These are phyloP conservation scores for Haplosporangium gracile DNA, from an alignment of 192 early-diverging fungal species.

Conservation along the genomic window DNA sequence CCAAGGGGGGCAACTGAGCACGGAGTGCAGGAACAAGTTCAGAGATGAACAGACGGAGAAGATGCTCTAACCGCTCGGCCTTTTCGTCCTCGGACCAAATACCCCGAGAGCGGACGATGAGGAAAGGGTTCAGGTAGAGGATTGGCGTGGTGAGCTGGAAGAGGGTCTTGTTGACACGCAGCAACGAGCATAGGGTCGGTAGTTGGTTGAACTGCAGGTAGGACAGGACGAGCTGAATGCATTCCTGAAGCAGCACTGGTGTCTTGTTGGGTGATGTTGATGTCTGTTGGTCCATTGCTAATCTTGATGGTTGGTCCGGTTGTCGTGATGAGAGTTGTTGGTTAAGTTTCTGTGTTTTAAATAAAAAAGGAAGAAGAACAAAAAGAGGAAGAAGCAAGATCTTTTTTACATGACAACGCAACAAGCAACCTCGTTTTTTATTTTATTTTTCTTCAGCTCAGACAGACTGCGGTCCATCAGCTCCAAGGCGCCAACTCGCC, in stretches of 20 bases:
- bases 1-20: constrained; percentile 15
- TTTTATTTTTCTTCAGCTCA: neutral
- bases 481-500: neutral
- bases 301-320: neutral
- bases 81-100: constrained; percentile 18
- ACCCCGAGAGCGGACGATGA: constrained; percentile 13
- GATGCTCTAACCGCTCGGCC: constrained; percentile 6
- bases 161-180: constrained; percentile 44
- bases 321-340: too few species aligned
- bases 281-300: neutral
- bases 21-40: constrained; percentile 31
- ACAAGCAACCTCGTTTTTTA: too few species aligned
- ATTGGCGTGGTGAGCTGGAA: constrained; percentile 32
- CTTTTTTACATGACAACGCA: neutral
- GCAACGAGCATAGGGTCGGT: constrained; percentile 25
- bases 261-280: neutral
- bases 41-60: constrained; percentile 28
- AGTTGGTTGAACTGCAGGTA: constrained; percentile 34
- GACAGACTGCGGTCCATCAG: neutral
- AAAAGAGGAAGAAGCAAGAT: neutral
- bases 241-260: constrained; percentile 32
- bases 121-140: constrained; percentile 45
- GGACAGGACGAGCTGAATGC: constrained; percentile 28
- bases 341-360: neutral
- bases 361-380: neutral